Base-by-base conservation (phyloP, 2,329 filamentous ascomycete genomes). In the Pyricularia grisea region DNA sequence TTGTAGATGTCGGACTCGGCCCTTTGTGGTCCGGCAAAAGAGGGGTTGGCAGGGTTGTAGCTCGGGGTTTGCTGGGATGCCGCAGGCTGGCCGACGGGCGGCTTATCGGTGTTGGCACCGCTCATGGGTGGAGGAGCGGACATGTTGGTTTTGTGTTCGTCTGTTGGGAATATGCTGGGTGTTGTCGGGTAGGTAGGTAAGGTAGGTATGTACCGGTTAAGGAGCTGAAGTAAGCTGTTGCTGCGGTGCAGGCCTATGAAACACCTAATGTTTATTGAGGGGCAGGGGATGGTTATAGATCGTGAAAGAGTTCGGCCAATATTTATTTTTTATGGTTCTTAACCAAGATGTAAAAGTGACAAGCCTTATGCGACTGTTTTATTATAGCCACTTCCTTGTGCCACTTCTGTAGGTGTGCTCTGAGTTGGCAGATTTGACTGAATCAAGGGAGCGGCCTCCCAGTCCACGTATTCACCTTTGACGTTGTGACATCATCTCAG, bases 81-180 rank as follows among this genome's bases (percentile, higher is more conserved):
- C 25, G 66, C 55, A 7, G 70, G 67, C 30, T 70, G 69, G 27
- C 64, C 65, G 60, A 69, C 70, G 11, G 71, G 68, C 25, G 42
- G 42, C 55, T 68, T 64, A 20, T 36, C 58, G 55, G 4, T 27
- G 31, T 64, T 64, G 31, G 67, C 58, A 60, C 67, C 67, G 58
- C 67, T 68, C 58, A 68, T 68, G 7, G 42, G 50, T 20, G 66
- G 66, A 20, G 66, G 66, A 55, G 55, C 36, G 28, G 66, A 67
- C 66, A 61, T 67, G 58, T 3, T 61, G 25, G 23, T 28, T 55
- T 20, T 25, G 58, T 27, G 0, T 25, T 25, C n/a, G 11, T 61
- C 58, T 25, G 58, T 61, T 27, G 23, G 23, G 28, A 4, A 14
- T 61, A 3, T 12, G 4, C 28, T 14, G 58, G 5, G 27, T 3